Conservation (phyloP, 306 rosid species). For the Vachellia pachyceras region DNA sequence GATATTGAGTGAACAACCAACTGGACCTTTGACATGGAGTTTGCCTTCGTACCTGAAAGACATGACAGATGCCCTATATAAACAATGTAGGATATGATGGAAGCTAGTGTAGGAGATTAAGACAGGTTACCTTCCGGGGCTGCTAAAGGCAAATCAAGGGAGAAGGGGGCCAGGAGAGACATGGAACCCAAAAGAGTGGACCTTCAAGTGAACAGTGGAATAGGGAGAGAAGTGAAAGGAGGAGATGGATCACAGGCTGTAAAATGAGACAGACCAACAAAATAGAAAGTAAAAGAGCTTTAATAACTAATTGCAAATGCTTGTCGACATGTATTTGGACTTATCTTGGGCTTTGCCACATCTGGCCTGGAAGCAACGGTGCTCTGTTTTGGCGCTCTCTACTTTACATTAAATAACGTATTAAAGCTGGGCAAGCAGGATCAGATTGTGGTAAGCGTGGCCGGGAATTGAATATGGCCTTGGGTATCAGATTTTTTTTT, state of each 20-base stretch:
- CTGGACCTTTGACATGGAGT: not conserved
- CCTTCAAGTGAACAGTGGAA: constrained; percentile 23
- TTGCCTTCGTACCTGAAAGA: constrained; percentile 19
- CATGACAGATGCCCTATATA: constrained; percentile 7
- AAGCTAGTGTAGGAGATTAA: constrained; percentile 22
- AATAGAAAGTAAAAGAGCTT: not conserved
- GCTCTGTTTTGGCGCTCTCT: not conserved
- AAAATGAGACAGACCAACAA: constrained; percentile 22
- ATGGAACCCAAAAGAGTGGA: not conserved
- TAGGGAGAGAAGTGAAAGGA: constrained; percentile 10
- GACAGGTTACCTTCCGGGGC: constrained; percentile 34
- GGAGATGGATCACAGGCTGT: constrained; percentile 7
- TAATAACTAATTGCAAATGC: not conserved
- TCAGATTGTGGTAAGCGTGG: not conserved
- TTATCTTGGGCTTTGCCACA: constrained; percentile 19
- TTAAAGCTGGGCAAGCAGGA: not conserved
- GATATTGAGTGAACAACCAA: not conserved
- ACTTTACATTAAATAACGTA: not conserved
- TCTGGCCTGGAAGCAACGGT: constrained; percentile 4
- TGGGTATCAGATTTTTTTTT: not conserved
- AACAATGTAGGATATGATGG: not conserved
- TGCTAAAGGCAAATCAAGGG: not conserved
- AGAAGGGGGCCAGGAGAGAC: not conserved
- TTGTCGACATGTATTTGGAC: constrained; percentile 35
- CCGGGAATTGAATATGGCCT: not conserved